phyloP scores from a whole-genome alignment of 1,284 basidiomycete genomes.

The Austroboletus novae-zelandiae region DNA sequence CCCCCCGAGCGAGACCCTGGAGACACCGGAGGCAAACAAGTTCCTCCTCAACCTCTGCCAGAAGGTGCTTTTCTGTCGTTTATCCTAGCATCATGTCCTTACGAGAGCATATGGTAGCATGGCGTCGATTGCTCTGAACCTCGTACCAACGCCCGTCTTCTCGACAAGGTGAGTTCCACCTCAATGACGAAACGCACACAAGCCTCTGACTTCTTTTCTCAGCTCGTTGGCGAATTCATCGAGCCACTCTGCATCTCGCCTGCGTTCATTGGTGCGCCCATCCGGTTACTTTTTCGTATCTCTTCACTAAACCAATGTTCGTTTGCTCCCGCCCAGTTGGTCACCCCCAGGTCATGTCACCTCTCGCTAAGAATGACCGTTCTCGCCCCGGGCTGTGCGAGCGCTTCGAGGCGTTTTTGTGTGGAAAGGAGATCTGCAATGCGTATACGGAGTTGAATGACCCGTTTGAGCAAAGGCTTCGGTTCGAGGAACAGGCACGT shows the following conservation, averaged over 20 bases:
- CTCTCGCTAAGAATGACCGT: constrained; percentile 95
- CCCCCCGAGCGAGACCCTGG: constrained; percentile 89
- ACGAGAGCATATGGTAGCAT: constrained; percentile 56
- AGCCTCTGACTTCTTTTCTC: not conserved
- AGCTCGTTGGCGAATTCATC: constrained; percentile 97
- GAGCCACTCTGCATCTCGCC: constrained; percentile 97
- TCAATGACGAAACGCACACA: not conserved
- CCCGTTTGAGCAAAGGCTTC: constrained; percentile 92
- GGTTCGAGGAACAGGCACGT: constrained; percentile 90
- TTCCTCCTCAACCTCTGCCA: constrained; percentile 84
- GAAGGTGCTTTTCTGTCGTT: constrained; percentile 52
- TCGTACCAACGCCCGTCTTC: constrained; percentile 90
- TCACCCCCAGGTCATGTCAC: constrained; percentile 99
- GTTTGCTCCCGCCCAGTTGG: constrained; percentile 61
- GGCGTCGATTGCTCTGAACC: constrained; percentile 98
- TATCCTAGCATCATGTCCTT: not conserved
- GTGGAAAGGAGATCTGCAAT: constrained; percentile 97
- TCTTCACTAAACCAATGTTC: not conserved
- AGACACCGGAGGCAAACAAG: constrained; percentile 86
- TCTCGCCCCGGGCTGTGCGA: constrained; percentile 94
- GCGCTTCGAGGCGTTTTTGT: constrained; percentile 98
- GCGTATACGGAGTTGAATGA: constrained; percentile 99
- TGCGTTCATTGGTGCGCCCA: constrained; percentile 82
- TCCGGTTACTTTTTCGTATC: not conserved
- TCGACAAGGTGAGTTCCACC: constrained; percentile 78